Percentiles rank a stretch among this genome's conserved stretches.
phyloP scores from a whole-genome alignment of 495 filamentous ascomycete genomes.

The Patellaria atrata region DNA sequence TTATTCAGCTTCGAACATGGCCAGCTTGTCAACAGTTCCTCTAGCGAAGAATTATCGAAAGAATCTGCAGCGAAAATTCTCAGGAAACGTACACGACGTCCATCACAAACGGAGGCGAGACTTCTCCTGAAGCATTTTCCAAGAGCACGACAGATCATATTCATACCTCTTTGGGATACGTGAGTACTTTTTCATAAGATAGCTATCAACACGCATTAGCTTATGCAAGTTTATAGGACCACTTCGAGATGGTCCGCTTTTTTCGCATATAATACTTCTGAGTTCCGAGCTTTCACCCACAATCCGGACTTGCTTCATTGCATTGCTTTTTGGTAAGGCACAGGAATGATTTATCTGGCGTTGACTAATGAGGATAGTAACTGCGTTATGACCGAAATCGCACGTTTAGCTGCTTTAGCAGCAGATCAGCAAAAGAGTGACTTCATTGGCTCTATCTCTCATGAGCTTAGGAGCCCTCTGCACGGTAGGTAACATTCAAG shows the following conservation, averaged over 20 bases:
- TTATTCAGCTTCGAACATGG: constrained; percentile 1
- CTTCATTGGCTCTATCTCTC: constrained; percentile 14
- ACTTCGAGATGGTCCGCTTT: constrained; percentile 6
- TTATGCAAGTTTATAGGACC: too few species aligned
- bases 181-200: too few species aligned
- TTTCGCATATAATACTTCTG: constrained; percentile 7
- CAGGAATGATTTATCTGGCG: too few species aligned
- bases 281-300: constrained; percentile 4
- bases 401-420: constrained; percentile 7
- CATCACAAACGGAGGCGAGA: background rate
- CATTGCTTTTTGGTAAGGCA: constrained; percentile 12
- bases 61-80: too few species aligned
- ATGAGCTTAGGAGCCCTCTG: constrained; percentile 12
- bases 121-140: constrained; percentile 9
- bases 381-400: constrained; percentile 17
- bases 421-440: constrained; percentile 14
- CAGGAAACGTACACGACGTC: background rate
- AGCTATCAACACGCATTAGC: too few species aligned
- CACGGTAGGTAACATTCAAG: background rate
- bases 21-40: background rate
- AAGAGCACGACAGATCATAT: constrained; percentile 5
- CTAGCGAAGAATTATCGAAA: constrained; percentile 1
- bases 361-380: too few species aligned
- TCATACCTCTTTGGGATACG: constrained; percentile 12
- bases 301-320: constrained; percentile 7